Evolutionary conservation across 228 moss, liverwort and hornwort genomes (phyloP).

Genomic region (Sphagnum fallax): DNA sequence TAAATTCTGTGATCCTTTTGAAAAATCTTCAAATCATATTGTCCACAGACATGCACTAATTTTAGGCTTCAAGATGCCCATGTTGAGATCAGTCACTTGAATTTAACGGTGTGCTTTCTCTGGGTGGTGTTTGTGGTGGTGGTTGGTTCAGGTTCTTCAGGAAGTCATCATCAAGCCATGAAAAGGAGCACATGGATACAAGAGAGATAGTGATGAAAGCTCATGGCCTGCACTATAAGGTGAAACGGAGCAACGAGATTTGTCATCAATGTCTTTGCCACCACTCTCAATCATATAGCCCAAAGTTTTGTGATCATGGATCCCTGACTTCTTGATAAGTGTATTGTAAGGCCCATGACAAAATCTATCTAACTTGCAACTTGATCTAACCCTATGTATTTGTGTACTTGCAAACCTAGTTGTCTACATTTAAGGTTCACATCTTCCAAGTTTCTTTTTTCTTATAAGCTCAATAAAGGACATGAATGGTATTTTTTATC

Average conservation of each 20-base stretch:
- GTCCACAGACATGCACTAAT: background rate
- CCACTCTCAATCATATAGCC: constrained; percentile 87
- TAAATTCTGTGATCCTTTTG: background rate
- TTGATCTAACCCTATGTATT: background rate
- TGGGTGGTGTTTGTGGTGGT: constrained; percentile 16
- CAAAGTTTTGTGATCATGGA: constrained; percentile 96
- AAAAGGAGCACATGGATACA: constrained; percentile 51
- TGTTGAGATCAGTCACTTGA: no score
- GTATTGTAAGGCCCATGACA: constrained; percentile 42
- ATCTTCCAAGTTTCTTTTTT: background rate
- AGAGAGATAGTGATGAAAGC: constrained; percentile 45
- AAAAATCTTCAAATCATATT: background rate
- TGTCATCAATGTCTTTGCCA: constrained; percentile 87
- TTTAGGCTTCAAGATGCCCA: no score
- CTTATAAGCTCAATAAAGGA: background rate
- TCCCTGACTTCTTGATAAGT: constrained; percentile 88
- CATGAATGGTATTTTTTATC: background rate
- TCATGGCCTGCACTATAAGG: constrained; percentile 43
- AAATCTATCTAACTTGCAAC: background rate
- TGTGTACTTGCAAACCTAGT: background rate
- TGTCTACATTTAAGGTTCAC: background rate
- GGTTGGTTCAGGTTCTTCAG: constrained; percentile 50
- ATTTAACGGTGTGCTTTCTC: background rate
- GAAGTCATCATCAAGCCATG: constrained; percentile 24
- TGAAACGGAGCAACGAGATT: constrained; percentile 62